phyloP scores from a whole-genome alignment of 805 yeast species.

The Torulaspora franciscae region DNA sequence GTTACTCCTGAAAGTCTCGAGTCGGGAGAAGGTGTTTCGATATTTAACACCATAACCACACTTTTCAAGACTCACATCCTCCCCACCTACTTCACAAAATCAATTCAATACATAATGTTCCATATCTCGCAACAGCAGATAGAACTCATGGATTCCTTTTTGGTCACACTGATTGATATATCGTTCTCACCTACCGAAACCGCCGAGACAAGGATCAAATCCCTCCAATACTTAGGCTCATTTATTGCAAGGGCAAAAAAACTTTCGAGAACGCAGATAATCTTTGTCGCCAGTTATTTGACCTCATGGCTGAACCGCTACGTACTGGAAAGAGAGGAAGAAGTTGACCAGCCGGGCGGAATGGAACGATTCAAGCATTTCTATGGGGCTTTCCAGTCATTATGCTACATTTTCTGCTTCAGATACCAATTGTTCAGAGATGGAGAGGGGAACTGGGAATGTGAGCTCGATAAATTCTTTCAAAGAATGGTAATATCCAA shows the following conservation, averaged over 20 bases:
- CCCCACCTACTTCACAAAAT: constrained; percentile 88
- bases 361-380: constrained; percentile 89
- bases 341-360: constrained; percentile 62
- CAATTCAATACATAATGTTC: constrained; percentile 80
- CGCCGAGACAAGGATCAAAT: constrained; percentile 73
- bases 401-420: constrained; percentile 88
- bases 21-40: constrained; percentile 58
- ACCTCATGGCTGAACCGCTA: constrained; percentile 80
- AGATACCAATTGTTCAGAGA: constrained; percentile 58
- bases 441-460: constrained; percentile 58
- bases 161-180: constrained; percentile 75
- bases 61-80: constrained; percentile 76
- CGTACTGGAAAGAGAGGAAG: constrained; percentile 78
- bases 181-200: constrained; percentile 69
- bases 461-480: constrained; percentile 77
- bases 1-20: constrained; percentile 49
- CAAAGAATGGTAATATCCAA: constrained; percentile 79
- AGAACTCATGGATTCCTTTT: constrained; percentile 77
- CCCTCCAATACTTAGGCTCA: constrained; percentile 87
- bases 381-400: constrained; percentile 85
- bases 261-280: constrained; percentile 64
- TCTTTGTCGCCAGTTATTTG: constrained; percentile 76
- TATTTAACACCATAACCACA: constrained; percentile 70
- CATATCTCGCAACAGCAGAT: constrained; percentile 75
- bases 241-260: constrained; percentile 82